phyloP scores from a whole-genome alignment of 2,329 filamentous ascomycete species.

The Didymella pinodella region DNA sequence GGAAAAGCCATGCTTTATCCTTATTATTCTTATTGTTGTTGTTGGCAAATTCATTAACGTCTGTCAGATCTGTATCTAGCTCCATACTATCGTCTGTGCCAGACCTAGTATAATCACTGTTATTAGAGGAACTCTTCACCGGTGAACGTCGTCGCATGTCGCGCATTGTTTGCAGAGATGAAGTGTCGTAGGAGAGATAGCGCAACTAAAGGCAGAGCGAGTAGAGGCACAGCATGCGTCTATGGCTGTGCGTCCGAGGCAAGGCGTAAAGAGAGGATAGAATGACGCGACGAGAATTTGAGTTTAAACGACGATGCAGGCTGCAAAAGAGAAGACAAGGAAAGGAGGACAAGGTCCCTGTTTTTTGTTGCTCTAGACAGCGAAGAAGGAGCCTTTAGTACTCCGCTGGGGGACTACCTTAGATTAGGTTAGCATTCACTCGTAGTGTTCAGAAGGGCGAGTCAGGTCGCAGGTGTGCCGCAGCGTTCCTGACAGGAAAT shows the following conservation, averaged over 20 bases:
- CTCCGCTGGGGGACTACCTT: not conserved
- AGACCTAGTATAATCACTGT: not conserved
- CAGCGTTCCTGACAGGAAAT: not conserved
- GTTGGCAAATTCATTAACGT: conserved; percentile 3
- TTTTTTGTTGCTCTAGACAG: not conserved
- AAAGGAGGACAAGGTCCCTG: not conserved
- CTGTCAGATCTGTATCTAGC: not conserved
- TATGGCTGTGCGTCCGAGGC: not conserved
- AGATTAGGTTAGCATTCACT: not conserved
- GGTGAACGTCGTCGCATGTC: not conserved
- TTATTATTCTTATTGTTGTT: conserved; percentile 16
- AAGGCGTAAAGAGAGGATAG: not conserved
- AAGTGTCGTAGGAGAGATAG: too few species aligned
- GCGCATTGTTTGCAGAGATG: too few species aligned
- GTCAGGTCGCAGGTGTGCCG: not conserved
- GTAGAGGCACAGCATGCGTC: not conserved
- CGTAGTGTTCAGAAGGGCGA: not conserved
- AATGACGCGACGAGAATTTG: not conserved
- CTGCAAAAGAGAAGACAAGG: not conserved
- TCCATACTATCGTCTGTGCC: not conserved
- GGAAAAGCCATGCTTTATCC: not conserved
- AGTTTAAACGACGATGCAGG: not conserved
- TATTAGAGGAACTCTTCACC: not conserved
- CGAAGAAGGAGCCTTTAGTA: not conserved
- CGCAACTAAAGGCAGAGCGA: not conserved